These are phyloP conservation scores for Podaxis sp. DNA, from an alignment of 768 basidiomycete genomes.

Conservation along the genomic window DNA sequence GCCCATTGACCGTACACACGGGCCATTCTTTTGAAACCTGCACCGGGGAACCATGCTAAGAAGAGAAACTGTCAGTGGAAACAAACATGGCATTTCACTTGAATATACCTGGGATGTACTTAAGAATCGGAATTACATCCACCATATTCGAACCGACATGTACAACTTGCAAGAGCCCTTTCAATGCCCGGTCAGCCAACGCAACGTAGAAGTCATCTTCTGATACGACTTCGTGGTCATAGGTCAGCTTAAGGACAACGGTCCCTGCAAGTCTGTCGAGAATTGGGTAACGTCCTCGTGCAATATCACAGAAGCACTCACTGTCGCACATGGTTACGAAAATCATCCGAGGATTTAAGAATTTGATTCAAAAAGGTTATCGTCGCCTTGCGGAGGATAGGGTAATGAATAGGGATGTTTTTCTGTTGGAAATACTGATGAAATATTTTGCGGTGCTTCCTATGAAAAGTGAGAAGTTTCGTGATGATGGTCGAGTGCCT, in stretches of 20 bases:
- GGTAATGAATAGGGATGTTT: slow-evolving; percentile 25
- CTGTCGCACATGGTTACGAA: slow-evolving; percentile 27
- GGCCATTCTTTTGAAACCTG: slow-evolving; percentile 31
- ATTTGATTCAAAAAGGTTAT: slow-evolving; percentile 24
- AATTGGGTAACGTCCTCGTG: not conserved
- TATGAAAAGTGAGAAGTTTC: slow-evolving; percentile 4
- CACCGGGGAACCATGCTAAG: slow-evolving; percentile 38
- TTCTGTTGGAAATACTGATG: slow-evolving; percentile 36
- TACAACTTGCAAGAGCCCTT: slow-evolving; percentile 24
- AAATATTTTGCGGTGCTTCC: slow-evolving; percentile 31
- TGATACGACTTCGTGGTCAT: slow-evolving; percentile 37
- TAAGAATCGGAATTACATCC: slow-evolving; percentile 32
- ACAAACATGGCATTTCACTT: not conserved
- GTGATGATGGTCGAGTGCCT: not conserved
- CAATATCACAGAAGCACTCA: slow-evolving; percentile 17
- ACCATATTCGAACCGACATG: slow-evolving; percentile 40
- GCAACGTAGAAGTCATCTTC: slow-evolving; percentile 34
- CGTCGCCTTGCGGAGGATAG: slow-evolving; percentile 23
- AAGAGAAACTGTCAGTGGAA: not conserved
- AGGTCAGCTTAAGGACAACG: slow-evolving; percentile 35
- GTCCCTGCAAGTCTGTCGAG: slow-evolving; percentile 27
- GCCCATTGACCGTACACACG: slow-evolving; percentile 20
- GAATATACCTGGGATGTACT: slow-evolving; percentile 27
- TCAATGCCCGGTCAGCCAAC: slow-evolving; percentile 24
- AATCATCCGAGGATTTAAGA: slow-evolving; percentile 26